Evolutionary conservation across 2,329 filamentous ascomycete genomes (phyloP), one percentile per base, ranked within the genome.

Genomic region (Clarireedia homoeocarpa): DNA sequence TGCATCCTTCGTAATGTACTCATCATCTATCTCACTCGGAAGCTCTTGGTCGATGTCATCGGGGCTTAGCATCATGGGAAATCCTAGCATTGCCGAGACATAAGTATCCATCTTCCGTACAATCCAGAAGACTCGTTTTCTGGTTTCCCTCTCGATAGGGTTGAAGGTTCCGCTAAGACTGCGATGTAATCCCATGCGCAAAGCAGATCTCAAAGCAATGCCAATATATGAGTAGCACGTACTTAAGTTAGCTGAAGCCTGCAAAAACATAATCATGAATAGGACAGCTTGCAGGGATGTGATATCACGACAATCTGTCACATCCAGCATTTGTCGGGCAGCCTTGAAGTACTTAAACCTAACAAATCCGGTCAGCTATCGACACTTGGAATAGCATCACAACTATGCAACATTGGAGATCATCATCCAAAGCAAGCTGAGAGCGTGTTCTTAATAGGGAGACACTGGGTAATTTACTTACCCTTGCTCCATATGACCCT

Each of bases 221-320:
- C 88, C 88, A 48, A 92, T 79, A 63, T 89, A 91, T 0, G 87
- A 83, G 70, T 92, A 92, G 67, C 88, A 92, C 9, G 84, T 86
- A 66, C 84, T 88, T 30, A 92, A 73, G 66, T 89, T 89, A 9
- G 88, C 87, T 2, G 89, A 88, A 2, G 86, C 83, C 66, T 94
- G 89, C 1, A 92, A 76, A 66, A 91, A 94, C 2, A 92, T 74
- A 49, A 91, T 86, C 79, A 91, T 88, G 68, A 89, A 91, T 20
- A 91, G 73, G 6, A 94, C 77, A 2, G 86, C 83, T 69, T 94
- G 88, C 7, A 92, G 73, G 1, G 88, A 88, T 20, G 77, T 80
- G 45, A 92, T 74, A 66, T 91, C 88, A 48, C 88, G 83, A 63
- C 87, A 91, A 58, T 85, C 82, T 1, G 82, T 82, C 45, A 85